Evolutionary conservation across 768 basidiomycete genomes (phyloP).

Genomic region (Gelatoporia subvermispora): DNA sequence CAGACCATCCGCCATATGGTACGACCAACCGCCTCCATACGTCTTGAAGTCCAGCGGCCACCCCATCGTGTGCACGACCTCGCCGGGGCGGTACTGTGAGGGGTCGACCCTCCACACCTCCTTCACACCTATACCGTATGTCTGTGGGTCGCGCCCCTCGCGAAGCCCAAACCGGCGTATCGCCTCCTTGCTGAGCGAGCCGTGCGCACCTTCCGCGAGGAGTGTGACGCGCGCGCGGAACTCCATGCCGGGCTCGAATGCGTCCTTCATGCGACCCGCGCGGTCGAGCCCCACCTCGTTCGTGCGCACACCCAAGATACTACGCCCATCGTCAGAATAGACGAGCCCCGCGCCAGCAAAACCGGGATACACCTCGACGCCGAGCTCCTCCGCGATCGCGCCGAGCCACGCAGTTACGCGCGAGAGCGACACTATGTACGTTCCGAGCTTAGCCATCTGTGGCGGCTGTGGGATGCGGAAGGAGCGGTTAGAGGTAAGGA

Average conservation of each 20-base stretch:
- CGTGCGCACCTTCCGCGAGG: constrained; percentile 93
- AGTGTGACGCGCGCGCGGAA: constrained; percentile 91
- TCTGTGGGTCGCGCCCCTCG: constrained; percentile 73
- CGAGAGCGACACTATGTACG: constrained; percentile 89
- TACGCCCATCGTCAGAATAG: constrained; percentile 55
- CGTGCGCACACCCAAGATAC: constrained; percentile 77
- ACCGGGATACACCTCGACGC: constrained; percentile 95
- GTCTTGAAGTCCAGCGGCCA: constrained; percentile 84
- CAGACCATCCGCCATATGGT: constrained; percentile 91
- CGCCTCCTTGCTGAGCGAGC: constrained; percentile 78
- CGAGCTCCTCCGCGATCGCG: constrained; percentile 75
- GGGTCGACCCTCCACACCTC: constrained; percentile 91
- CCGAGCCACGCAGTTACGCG: constrained; percentile 88
- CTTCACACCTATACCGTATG: constrained; percentile 94
- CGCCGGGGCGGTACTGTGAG: constrained; percentile 59
- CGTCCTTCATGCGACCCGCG: constrained; percentile 68
- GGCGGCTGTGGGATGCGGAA: constrained; percentile 93
- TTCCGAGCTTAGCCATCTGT: constrained; percentile 93
- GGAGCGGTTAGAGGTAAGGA: constrained; percentile 62
- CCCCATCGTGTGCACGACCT: constrained; percentile 91
- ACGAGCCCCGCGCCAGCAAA: constrained; percentile 89
- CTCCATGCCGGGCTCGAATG: constrained; percentile 94
- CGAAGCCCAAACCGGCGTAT: constrained; percentile 73
- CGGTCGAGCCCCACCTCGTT: constrained; percentile 93
- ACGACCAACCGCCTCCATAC: constrained; percentile 90